A percentile compares a stretch with the other conserved stretches of the same genome.
phyloP scores from a whole-genome alignment of 768 basidiomycete genomes.

The Naganishia onofrii region DNA sequence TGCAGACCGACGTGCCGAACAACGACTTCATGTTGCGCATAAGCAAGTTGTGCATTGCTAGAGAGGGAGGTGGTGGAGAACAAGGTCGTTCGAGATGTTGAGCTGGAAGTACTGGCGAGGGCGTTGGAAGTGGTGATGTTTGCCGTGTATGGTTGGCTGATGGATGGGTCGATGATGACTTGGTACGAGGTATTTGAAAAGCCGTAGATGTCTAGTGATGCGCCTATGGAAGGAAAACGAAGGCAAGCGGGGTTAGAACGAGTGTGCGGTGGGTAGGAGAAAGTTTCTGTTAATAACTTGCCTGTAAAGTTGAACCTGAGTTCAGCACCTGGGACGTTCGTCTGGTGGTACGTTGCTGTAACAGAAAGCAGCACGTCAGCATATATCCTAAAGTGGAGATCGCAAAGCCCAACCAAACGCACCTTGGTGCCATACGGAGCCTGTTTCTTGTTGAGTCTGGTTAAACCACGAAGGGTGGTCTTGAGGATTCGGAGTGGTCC shows the following conservation, averaged over 20 bases:
- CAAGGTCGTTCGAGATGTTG: neutral
- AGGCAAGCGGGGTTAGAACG: no score
- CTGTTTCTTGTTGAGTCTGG: conserved; percentile 36
- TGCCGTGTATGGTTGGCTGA: conserved; percentile 19
- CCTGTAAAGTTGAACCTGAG: conserved; percentile 50
- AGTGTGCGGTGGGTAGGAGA: no score
- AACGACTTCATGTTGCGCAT: conserved; percentile 37
- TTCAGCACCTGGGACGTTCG: conserved; percentile 37
- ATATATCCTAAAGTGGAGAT: no score
- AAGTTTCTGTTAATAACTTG: conserved; percentile 25
- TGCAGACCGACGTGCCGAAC: conserved; percentile 36
- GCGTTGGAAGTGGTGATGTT: conserved; percentile 25
- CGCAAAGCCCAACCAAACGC: conserved; percentile 13
- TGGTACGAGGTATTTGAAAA: conserved; percentile 32
- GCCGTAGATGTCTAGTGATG: conserved; percentile 44
- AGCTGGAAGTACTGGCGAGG: conserved; percentile 8
- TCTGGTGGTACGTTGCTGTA: conserved; percentile 49
- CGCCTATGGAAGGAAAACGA: conserved; percentile 30
- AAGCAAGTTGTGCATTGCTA: conserved; percentile 35
- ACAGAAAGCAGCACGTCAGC: conserved; percentile 1
- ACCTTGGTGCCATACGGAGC: conserved; percentile 47
- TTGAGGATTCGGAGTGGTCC: conserved; percentile 51
- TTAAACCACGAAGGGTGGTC: conserved; percentile 46
- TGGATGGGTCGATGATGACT: conserved; percentile 39
- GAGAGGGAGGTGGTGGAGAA: conserved; percentile 32